phyloP scores from a whole-genome alignment of 345 rosid genomes.

The Mallotus nudiflorus region DNA sequence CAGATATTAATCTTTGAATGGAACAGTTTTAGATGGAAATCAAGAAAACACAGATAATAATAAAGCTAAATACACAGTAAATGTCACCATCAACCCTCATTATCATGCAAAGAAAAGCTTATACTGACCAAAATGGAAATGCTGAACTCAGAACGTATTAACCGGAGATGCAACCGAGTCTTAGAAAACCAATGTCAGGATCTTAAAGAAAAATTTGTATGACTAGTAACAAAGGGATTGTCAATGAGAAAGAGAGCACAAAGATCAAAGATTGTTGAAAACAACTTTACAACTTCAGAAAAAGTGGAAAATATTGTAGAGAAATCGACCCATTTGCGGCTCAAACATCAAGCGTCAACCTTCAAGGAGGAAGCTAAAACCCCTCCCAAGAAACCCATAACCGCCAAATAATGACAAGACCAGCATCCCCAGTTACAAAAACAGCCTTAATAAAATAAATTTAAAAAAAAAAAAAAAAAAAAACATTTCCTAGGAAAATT shows the following conservation, averaged over 20 bases:
- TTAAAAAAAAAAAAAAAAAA: no score
- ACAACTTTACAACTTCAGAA: not conserved
- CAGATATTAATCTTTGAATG: not conserved
- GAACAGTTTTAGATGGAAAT: not conserved
- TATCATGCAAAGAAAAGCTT: not conserved
- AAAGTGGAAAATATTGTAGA: no score
- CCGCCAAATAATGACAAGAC: no score
- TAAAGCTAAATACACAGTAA: not conserved
- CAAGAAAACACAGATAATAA: not conserved
- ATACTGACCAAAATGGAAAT: not conserved
- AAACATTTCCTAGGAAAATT: no score
- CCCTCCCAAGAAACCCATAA: not conserved
- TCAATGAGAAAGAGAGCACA: no score
- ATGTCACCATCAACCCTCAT: not conserved
- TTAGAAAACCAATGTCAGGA: conserved; percentile 1
- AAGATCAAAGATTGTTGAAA: not conserved
- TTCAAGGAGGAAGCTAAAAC: not conserved
- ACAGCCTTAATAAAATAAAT: not conserved
- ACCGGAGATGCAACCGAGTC: not conserved
- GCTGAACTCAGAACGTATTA: not conserved
- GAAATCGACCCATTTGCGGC: no score
- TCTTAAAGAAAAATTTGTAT: not conserved
- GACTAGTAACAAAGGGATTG: no score
- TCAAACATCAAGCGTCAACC: not conserved
- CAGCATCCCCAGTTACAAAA: not conserved